Evolutionary conservation across 1,284 basidiomycete species (phyloP), one percentile per base, ranked within the genome.

Genomic region (Papiliotrema nemorosa): DNA sequence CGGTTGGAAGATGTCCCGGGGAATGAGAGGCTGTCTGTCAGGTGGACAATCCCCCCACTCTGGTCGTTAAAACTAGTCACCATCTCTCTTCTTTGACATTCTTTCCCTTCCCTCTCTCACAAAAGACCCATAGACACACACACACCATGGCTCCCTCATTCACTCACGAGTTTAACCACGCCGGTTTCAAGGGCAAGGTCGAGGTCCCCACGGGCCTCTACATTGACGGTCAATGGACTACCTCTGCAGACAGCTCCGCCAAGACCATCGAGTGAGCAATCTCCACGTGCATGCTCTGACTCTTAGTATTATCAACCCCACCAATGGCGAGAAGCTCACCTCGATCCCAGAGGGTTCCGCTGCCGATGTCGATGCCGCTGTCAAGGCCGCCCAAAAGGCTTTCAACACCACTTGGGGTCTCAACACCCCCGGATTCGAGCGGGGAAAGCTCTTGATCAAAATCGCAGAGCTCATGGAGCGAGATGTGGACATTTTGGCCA

Each of bases 191-290:
- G 76, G 87, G 86, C 52, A 81, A 82, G 58, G 80, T 83, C 41
- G 78, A 79, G 47, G 81, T 89, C 74, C 78, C 69, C 47, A 84
- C 85, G 25, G 88, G 89, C 42, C 74, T 93, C 58, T 92, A 83
- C 79, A 90, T 94, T 77, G 79, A 84, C 75, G 86, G 86, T 72
- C 75, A 93, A 77, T 93, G 84, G 69, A 78, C 82, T 36, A 82
- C 84, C 57, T 86, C 85, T n/a, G 76, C 77, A n/a, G 80, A 83
- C 52, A 75, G 78, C 12, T 63, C 59, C 50, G 69, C 65, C 52
- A 68, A 69, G 58, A 69, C 66, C 44, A 70, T 69, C 49, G 67
- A 69, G 69, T 70, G 60, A 67, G 70, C 67, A 22, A 10, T 29
- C 35, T 25, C 26, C 37, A 27, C 16, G 22, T 14, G 42, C 46